Conservation (phyloP, 2,329 filamentous ascomycete genomes). For the Hysterium pulicare region DNA sequence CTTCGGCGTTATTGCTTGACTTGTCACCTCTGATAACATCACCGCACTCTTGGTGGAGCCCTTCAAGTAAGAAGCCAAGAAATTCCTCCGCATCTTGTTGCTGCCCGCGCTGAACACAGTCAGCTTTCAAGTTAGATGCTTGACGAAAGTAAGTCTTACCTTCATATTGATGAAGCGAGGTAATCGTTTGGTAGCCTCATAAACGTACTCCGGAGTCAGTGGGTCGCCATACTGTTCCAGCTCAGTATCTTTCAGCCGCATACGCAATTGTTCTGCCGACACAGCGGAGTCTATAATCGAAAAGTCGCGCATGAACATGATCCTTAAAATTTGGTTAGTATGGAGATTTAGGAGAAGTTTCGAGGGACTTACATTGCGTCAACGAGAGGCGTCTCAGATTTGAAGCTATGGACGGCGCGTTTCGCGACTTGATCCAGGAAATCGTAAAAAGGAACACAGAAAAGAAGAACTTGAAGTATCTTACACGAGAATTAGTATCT, state of each 20-base stretch:
- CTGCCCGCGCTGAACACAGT: conserved; percentile 67
- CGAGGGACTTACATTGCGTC: conserved; percentile 74
- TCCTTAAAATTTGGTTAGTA: conserved; percentile 51
- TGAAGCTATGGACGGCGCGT: conserved; percentile 84
- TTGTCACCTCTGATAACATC: conserved; percentile 63
- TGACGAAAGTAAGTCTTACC: conserved; percentile 50
- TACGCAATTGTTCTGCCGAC: conserved; percentile 69
- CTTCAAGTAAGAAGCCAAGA: conserved; percentile 85
- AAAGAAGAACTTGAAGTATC: conserved; percentile 93
- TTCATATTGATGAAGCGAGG: conserved; percentile 90
- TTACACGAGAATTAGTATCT: conserved; percentile 46
- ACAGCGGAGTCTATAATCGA: conserved; percentile 76
- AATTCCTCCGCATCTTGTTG: conserved; percentile 99
- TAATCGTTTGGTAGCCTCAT: conserved; percentile 82
- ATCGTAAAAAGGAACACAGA: conserved; percentile 89
- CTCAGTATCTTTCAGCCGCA: conserved; percentile 74
- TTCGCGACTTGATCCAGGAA: conserved; percentile 86
- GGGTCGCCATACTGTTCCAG: conserved; percentile 87
- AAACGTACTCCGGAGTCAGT: conserved; percentile 92
- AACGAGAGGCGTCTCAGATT: conserved; percentile 87
- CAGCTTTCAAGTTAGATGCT: conserved; percentile 14
- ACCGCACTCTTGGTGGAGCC: conserved; percentile 87
- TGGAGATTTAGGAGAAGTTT: conserved; percentile 1
- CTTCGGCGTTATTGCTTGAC: conserved; percentile 21
- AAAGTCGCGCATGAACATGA: conserved; percentile 95